Evolutionary conservation across 2,329 filamentous ascomycete genomes (phyloP), one percentile per base, ranked within the genome.

Genomic region (Metarhizium robertsii): DNA sequence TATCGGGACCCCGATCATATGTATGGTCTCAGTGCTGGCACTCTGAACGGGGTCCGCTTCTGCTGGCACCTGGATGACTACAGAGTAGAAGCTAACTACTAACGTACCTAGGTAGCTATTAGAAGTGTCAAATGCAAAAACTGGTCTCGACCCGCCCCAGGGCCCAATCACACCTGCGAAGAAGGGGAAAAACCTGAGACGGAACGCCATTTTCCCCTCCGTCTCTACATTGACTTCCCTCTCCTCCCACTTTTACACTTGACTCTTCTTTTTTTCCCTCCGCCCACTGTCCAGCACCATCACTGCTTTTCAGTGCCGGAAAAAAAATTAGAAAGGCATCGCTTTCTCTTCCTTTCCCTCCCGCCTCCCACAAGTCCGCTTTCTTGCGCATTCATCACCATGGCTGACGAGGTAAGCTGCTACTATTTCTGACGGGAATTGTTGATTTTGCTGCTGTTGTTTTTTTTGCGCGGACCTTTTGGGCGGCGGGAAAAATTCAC

Each of bases 351-450:
- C 62, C 59, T 61, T 57, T 62, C 59, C 60, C 64, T 60, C 60
- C 61, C 65, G 59, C 60, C 60, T 60, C 45, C 36, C 43, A 62
- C 61, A 62, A 68, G 60, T 59, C 65, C 64, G 61, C 61, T 61
- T 67, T 67, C 65, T 68, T 66, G 69, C 66, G 64, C 67, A 75
- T 72, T 71, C 69, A 69, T 76, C 79, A 81, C 73, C 67, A 84
- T 84, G 80, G 71, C 79, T 66, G 79, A 81, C 61, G 78, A 80
- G 69, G 79, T 81, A 74, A 75, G 79, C 54, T 45, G 50, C 13
- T 52, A 14, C 72, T 59, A 29, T 49, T 52, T 53, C 46, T 45
- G 43, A 25, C 25, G 47, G 30, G 36, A 50, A 48, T 57, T 60
- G 50, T 52, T 57, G 42, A 54, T 56, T 50, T 64, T 55, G 57